phyloP scores from a whole-genome alignment of 129 eudicot species.

The Dittrichia graveolens region DNA sequence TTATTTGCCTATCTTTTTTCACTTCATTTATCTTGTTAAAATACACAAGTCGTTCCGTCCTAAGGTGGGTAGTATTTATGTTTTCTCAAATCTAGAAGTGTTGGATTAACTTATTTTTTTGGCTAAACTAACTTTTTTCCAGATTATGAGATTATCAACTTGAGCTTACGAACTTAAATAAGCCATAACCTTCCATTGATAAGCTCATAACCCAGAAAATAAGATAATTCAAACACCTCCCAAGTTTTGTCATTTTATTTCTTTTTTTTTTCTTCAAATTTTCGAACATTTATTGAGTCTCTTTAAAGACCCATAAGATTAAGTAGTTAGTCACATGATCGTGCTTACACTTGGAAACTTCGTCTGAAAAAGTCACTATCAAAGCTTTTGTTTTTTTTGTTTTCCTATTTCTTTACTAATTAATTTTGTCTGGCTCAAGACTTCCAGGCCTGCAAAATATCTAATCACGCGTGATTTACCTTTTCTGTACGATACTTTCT shows the following conservation, averaged over 20 bases:
- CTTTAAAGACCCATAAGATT: not conserved
- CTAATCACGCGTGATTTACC: slow-evolving; percentile 15
- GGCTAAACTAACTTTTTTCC: too few relatives aligned
- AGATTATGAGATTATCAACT: too few relatives aligned
- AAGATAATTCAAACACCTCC: too few relatives aligned
- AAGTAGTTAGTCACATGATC: slow-evolving; percentile 14
- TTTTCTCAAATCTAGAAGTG: not conserved
- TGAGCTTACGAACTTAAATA: too few relatives aligned
- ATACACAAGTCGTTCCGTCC: not conserved
- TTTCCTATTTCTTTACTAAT: slow-evolving; percentile 3
- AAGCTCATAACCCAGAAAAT: too few relatives aligned
- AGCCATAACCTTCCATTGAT: too few relatives aligned
- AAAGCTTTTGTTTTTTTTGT: slow-evolving; percentile 27
- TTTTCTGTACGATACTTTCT: slow-evolving; percentile 22
- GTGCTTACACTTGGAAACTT: slow-evolving; percentile 21
- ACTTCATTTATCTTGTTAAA: not conserved
- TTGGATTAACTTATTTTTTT: too few relatives aligned
- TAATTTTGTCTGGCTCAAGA: slow-evolving; percentile 28
- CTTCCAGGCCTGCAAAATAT: slow-evolving; percentile 35
- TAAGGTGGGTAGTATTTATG: not conserved
- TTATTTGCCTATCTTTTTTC: too few relatives aligned
- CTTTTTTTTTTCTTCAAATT: not conserved
- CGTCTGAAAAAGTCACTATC: slow-evolving; percentile 23
- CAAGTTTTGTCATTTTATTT: slow-evolving; percentile 10
- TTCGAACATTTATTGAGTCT: not conserved